Conservation (phyloP, 1,284 basidiomycete species). For the Cutaneotrichosporon sp. region DNA sequence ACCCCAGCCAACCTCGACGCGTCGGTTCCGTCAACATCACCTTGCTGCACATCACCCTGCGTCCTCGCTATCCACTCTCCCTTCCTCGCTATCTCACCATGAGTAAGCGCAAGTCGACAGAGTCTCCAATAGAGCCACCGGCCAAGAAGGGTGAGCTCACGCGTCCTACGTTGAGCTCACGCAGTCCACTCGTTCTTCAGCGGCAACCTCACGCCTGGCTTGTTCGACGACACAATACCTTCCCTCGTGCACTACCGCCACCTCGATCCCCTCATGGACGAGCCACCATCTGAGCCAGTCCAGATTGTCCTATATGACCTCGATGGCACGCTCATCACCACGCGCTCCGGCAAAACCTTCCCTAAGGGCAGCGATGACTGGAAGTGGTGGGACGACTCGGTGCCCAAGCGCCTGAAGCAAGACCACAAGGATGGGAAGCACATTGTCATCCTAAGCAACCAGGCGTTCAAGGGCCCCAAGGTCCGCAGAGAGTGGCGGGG, state of each 20-base stretch:
- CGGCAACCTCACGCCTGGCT: conserved; percentile 10
- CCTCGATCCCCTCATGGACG: conserved; percentile 42
- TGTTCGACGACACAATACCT: conserved; percentile 29
- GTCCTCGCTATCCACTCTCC: neutral
- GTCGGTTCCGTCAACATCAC: neutral
- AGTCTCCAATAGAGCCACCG: conserved; percentile 8
- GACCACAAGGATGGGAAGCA: conserved; percentile 68
- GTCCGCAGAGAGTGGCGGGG: conserved; percentile 65
- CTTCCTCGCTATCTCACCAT: neutral
- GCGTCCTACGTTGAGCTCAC: neutral
- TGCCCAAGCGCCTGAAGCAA: conserved; percentile 66
- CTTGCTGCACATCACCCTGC: neutral
- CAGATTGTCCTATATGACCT: conserved; percentile 82
- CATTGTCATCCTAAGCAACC: conserved; percentile 78
- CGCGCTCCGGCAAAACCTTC: conserved; percentile 58
- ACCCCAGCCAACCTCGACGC: neutral
- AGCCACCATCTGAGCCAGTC: conserved; percentile 27
- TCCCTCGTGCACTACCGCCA: conserved; percentile 46
- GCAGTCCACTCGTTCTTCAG: conserved; percentile 25
- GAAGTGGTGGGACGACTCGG: conserved; percentile 73
- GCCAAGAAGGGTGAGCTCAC: conserved; percentile 19
- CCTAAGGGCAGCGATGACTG: conserved; percentile 60
- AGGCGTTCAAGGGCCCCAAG: conserved; percentile 59
- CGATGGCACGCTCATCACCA: conserved; percentile 81
- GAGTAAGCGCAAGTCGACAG: conserved; percentile 10